Evolutionary conservation across 2,329 filamentous ascomycete species (phyloP).

Genomic region (Stenocarpella maydis): DNA sequence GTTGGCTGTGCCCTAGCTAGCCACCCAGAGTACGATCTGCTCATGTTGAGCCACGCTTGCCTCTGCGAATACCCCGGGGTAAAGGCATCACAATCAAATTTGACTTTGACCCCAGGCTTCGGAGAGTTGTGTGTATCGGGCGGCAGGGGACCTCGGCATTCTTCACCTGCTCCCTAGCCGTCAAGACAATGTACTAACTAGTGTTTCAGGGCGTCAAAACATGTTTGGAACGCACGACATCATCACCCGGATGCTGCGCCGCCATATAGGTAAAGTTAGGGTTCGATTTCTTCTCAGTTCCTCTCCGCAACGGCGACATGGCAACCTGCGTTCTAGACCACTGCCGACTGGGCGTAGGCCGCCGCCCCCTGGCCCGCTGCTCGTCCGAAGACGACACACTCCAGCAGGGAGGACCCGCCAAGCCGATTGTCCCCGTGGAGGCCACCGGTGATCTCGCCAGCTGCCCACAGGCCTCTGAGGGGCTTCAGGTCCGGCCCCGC

Average conservation of each 20-base stretch:
- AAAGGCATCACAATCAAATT: background rate
- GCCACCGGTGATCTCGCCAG: conserved; percentile 71
- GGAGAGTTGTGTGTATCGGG: background rate
- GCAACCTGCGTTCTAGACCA: background rate
- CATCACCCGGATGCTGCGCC: background rate
- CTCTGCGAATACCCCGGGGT: too few relatives aligned
- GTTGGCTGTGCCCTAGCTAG: too few relatives aligned
- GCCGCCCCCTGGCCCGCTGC: conserved; percentile 62
- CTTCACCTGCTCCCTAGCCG: background rate
- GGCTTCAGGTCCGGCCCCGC: conserved; percentile 47
- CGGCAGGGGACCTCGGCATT: background rate
- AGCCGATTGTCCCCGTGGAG: conserved; percentile 94
- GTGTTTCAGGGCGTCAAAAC: conserved; percentile 23
- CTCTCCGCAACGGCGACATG: background rate
- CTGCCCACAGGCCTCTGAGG: conserved; percentile 67
- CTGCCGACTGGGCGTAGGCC: background rate
- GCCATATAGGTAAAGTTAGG: background rate
- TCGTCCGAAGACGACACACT: conserved; percentile 82
- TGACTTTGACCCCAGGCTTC: background rate
- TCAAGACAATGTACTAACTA: background rate
- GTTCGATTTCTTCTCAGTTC: background rate
- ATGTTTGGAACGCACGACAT: conserved; percentile 18
- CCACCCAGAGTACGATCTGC: too few relatives aligned
- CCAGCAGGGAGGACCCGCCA: conserved; percentile 95
- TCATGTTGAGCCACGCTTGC: too few relatives aligned